Conservation (phyloP, 1,139 yeast species). For the Kluyveromyces sp. region DNA sequence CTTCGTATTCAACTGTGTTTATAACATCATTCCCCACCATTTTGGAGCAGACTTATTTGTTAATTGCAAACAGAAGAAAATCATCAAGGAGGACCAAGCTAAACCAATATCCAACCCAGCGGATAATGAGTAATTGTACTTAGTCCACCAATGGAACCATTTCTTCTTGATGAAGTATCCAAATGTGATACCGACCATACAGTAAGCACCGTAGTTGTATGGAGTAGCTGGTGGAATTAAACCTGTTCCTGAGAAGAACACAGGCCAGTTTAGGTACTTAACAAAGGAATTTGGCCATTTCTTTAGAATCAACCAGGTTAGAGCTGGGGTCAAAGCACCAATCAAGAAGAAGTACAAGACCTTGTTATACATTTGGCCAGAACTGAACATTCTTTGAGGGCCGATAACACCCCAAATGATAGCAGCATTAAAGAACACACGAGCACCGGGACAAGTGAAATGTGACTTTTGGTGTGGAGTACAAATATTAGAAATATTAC, state of each 20-base stretch:
- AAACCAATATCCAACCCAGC: conserved; percentile 53
- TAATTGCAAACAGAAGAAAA: conserved; percentile 39
- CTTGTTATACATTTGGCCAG: conserved; percentile 33
- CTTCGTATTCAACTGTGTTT: conserved; percentile 24
- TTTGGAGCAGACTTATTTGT: conserved; percentile 32
- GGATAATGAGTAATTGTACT: conserved; percentile 52
- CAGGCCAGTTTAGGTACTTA: conserved; percentile 41
- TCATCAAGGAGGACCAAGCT: conserved; percentile 42
- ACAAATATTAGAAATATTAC: conserved; percentile 44
- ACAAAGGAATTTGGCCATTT: conserved; percentile 43
- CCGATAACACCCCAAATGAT: conserved; percentile 65
- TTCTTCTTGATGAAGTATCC: conserved; percentile 43
- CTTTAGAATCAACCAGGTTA: conserved; percentile 41
- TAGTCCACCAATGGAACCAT: conserved; percentile 58
- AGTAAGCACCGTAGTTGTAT: conserved; percentile 42
- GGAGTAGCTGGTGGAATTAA: conserved; percentile 49
- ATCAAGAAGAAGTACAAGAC: conserved; percentile 39
- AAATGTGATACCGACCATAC: conserved; percentile 44
- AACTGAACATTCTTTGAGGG: conserved; percentile 41
- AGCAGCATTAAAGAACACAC: conserved; percentile 46
- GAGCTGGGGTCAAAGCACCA: conserved; percentile 39
- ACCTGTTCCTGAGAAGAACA: conserved; percentile 44
- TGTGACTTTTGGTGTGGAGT: conserved; percentile 35
- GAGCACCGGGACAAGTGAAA: conserved; percentile 44
- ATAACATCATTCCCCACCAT: conserved; percentile 54